phyloP scores from a whole-genome alignment of 805 yeast species.

The Zygotorulaspora florentina region DNA sequence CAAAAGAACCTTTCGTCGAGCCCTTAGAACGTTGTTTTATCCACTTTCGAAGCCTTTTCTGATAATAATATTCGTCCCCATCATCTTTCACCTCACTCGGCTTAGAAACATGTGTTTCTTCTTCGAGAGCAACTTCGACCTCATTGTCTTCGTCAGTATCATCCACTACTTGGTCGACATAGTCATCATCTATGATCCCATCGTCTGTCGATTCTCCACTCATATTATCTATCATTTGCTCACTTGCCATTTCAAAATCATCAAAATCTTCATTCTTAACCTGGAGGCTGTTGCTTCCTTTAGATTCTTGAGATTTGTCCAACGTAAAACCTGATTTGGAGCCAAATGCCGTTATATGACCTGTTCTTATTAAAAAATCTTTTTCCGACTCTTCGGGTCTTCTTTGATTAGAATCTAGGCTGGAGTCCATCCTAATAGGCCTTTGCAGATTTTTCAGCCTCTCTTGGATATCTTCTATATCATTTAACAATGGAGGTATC shows the following conservation, averaged over 20 bases:
- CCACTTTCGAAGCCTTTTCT: slow-evolving; percentile 62
- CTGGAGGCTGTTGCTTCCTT: slow-evolving; percentile 10
- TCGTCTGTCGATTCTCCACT: slow-evolving; percentile 25
- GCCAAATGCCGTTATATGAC: slow-evolving; percentile 92
- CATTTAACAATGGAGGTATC: slow-evolving; percentile 50
- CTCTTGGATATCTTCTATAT: slow-evolving; percentile 56
- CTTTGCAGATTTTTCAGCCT: slow-evolving; percentile 39
- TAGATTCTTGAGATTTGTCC: slow-evolving; percentile 33
- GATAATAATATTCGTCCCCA: slow-evolving; percentile 69
- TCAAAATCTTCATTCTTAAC: slow-evolving; percentile 2
- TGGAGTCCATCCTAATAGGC: slow-evolving; percentile 12
- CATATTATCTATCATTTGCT: slow-evolving; percentile 24
- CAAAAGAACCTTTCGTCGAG: slow-evolving; percentile 20
- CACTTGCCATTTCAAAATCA: slow-evolving; percentile 17
- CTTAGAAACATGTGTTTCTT: slow-evolving; percentile 14
- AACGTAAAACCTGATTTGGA: slow-evolving; percentile 51
- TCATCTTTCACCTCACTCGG: slow-evolving; percentile 53
- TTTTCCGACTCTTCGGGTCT: slow-evolving; percentile 71
- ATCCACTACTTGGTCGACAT: slow-evolving; percentile 19
- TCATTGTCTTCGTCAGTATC: slow-evolving; percentile 14
- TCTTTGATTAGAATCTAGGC: slow-evolving; percentile 26
- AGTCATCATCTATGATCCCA: slow-evolving; percentile 23
- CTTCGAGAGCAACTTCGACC: slow-evolving; percentile 21
- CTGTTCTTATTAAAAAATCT: slow-evolving; percentile 81
- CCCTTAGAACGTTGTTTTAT: slow-evolving; percentile 45